A percentile compares a stretch with the other conserved stretches of the same genome.
Conservation (phyloP, 148 eudicot genomes). For the Fagopyrum esculentum region DNA sequence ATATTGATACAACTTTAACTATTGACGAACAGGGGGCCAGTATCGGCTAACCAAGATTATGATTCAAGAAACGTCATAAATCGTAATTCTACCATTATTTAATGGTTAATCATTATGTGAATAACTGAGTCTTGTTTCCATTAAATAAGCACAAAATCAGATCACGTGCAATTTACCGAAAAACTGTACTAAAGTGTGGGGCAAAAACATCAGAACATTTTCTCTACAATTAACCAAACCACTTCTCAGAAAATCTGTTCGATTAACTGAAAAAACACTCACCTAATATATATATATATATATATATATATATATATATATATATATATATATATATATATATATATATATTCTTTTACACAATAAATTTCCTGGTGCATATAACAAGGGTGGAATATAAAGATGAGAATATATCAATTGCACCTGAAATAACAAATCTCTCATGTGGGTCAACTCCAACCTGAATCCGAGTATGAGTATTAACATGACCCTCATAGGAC, state of each 20-base stretch:
- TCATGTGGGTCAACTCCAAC: conserved; percentile 73
- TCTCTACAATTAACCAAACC: background rate
- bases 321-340: too few species aligned
- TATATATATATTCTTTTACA: background rate
- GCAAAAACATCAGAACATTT: background rate
- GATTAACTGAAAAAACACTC: background rate
- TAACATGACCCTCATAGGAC: conserved; percentile 69
- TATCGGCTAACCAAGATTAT: background rate
- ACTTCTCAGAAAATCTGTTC: background rate
- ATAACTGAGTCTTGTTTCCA: background rate
- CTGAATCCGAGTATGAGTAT: conserved; percentile 65
- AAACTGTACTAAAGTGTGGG: background rate
- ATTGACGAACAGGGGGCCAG: background rate
- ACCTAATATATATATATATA: background rate
- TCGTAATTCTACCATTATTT: background rate
- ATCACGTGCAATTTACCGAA: background rate
- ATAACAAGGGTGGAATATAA: background rate
- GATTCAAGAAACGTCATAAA: background rate
- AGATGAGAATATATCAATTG: background rate
- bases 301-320: too few species aligned
- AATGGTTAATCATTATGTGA: background rate
- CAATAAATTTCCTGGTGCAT: background rate
- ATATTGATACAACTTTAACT: background rate
- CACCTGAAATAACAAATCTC: conserved; percentile 67
- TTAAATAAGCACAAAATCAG: background rate